Base-by-base conservation (phyloP, 768 basidiomycete species). In the Daedaleopsis nitida region DNA sequence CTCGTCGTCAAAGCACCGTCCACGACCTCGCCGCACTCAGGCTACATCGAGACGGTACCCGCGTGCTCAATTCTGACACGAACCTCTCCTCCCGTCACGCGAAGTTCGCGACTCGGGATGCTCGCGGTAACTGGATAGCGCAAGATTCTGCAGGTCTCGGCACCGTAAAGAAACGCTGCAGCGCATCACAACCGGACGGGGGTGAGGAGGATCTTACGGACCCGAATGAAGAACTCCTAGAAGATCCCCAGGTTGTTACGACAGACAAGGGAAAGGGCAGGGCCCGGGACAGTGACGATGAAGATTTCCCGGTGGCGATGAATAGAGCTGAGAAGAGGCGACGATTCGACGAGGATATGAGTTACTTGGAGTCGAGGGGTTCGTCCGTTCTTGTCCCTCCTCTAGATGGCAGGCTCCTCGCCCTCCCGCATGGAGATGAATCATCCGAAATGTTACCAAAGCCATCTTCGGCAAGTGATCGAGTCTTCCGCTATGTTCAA, bases 1-100 rank as follows among this genome's bases (percentile, higher is more conserved):
- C 63, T 47, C 66, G 55, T 24, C 68, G 84, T 24, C 73, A 74
- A 55, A 85, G 75, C 61, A 88, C 87, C 0, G 81, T 88, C 19
- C 86, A 84, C 70, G 89, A 91, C 69, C 78, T 84, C 38, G 77
- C 88, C 0, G 78, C 81, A 45, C 82, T 90, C n/a, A 82, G 86
- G 37, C 70, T 91, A 4, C 87, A 85, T 60, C 81, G 83, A 21
- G 83, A 88, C 66, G 88, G 87, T 6, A 78, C 79, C 23, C 84
- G 88, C 43, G 84, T 89, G 5, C 75, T 80, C 47, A 82, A 59
- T 54, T 72, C 73, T n/a, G 69, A 77, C 4, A 63, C 54, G 5
- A 83, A 80, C 44, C 60, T 70, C 1, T 67, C 70, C 24, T 68
- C 65, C 7, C 74, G 77, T 58, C 75, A 72, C 34, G 75, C 77